Conservation (phyloP, 148 eudicot species). For the Cornus controversa region DNA sequence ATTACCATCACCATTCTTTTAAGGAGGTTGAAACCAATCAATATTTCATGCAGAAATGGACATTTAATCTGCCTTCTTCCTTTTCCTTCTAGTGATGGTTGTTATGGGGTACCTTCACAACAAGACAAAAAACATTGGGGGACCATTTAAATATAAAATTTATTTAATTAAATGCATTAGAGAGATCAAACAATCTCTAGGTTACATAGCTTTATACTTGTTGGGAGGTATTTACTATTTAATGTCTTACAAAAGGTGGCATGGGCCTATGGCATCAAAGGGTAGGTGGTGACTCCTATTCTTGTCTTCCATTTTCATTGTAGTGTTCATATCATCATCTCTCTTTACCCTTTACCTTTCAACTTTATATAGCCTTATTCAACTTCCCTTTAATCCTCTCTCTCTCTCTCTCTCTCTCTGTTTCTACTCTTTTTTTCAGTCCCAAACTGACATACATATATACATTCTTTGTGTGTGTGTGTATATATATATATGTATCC, state of each 20-base stretch:
- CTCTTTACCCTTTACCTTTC: constrained; percentile 3
- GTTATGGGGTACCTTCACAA: background rate
- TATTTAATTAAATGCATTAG: too few relatives aligned
- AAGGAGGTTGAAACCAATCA: too few relatives aligned
- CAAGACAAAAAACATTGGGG: too few relatives aligned
- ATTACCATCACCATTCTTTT: too few relatives aligned
- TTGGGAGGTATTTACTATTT: background rate
- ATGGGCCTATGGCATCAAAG: background rate
- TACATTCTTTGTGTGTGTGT: constrained; percentile 12
- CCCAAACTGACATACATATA: constrained; percentile 23
- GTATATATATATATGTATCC: too few relatives aligned
- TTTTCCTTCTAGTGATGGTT: background rate
- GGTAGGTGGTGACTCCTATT: background rate
- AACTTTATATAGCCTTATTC: constrained; percentile 9
- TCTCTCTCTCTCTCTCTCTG: background rate
- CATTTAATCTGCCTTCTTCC: too few relatives aligned
- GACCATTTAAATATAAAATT: too few relatives aligned
- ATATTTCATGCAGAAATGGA: too few relatives aligned
- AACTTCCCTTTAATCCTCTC: constrained; percentile 6
- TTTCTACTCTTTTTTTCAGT: constrained; percentile 3
- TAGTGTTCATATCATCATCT: too few relatives aligned
- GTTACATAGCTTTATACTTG: background rate
- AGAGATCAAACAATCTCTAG: background rate
- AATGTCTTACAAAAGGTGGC: background rate
- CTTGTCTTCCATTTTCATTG: background rate